Evolutionary conservation across 768 basidiomycete species (phyloP), one percentile per base, ranked within the genome.

Genomic region (Gymnopilus junonius): DNA sequence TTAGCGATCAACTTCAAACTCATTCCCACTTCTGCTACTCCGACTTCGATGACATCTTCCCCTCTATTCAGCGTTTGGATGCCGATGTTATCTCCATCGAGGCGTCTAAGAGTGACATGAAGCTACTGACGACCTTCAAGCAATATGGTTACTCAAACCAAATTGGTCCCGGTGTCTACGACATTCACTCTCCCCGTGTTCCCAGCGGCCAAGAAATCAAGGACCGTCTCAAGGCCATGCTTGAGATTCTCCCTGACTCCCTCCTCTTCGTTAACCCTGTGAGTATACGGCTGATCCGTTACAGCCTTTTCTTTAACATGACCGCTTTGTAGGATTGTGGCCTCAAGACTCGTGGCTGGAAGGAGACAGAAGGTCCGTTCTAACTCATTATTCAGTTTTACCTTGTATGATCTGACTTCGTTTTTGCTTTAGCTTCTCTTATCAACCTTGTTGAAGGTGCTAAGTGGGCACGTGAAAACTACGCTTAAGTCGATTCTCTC

Each of bases 1-100:
- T 99, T 71, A 87, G 87, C 74, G 91, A 99, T 76, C 83, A 88
- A 64, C 93, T 94, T 72, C 97, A 99, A 82, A 95, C 95, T 70
- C 97, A 98, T 84, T 98, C 95, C 55, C 97, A 99, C 86, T 97
- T 97, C 87, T 97, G 95, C 84, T 96, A 95, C 84, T 98, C 96
- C 60, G 96, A 98, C 84, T 99, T 98, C 75, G 93, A 91, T 81
- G 94, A 97, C 76, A 98, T 98, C 82, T 98, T 98, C 93, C 89
- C 93, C 31, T 96, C 93, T 63, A 97, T 99, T 75, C 91, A 96
- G 79, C 89, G 91, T 67, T 91, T 99, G 63, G 97, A 99, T 72
- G 95, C 96, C 67, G 97, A 99, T 76, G 95, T 97, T 77, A 99
- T 99, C 82, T 97, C 95, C 57, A 97, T 98, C 74, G 96, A 98